Conservation (phyloP, 495 filamentous ascomycete species). For the Durotheca rogersii region DNA sequence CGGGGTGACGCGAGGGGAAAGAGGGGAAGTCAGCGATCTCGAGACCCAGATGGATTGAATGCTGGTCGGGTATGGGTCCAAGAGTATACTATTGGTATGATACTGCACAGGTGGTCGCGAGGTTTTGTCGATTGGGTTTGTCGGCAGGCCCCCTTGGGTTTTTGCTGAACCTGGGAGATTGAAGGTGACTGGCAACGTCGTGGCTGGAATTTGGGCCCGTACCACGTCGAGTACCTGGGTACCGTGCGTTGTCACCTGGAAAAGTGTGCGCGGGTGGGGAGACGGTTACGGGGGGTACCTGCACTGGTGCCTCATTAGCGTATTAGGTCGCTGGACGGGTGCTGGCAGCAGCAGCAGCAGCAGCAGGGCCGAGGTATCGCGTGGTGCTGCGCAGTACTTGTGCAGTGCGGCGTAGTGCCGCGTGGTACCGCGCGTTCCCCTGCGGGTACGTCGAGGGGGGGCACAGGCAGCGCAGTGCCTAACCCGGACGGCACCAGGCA, state of each 20-base stretch:
- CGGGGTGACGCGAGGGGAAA: neutral
- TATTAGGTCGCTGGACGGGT: no score
- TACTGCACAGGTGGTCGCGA: conserved; percentile 14
- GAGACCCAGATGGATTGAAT: conserved; percentile 5
- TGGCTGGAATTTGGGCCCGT: conserved; percentile 20
- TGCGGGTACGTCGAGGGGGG: no score
- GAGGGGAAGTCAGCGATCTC: conserved; percentile 5
- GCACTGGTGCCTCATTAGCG: conserved; percentile 29
- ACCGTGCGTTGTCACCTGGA: conserved; percentile 29
- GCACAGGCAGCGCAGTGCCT: no score
- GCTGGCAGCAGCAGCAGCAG: no score
- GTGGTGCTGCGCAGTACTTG: no score
- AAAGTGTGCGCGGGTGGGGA: conserved; percentile 14
- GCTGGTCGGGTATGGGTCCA: neutral
- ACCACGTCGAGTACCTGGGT: conserved; percentile 13
- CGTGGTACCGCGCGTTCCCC: no score
- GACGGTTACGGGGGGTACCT: conserved; percentile 16
- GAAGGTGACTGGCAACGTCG: conserved; percentile 1
- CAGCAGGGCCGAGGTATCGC: no score
- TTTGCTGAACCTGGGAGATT: conserved; percentile 23
- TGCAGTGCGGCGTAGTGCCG: no score
- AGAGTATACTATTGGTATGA: no score
- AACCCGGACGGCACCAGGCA: no score
- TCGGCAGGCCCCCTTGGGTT: conserved; percentile 14
- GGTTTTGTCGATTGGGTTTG: no score